phyloP scores from a whole-genome alignment of 441 rosid species.

The Iberis amara region DNA sequence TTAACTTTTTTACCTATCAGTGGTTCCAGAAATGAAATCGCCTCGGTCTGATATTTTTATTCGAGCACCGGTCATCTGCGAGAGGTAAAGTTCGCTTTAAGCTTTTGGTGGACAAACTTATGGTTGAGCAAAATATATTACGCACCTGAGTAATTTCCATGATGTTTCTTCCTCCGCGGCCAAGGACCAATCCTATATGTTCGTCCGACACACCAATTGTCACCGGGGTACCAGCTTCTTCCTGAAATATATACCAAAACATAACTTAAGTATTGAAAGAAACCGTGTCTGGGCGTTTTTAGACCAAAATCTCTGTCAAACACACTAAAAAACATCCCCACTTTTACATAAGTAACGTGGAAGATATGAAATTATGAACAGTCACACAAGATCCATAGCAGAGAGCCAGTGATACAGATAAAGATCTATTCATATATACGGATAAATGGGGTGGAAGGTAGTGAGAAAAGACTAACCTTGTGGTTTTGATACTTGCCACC shows the following conservation, averaged over 20 bases:
- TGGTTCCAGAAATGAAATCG: slow-evolving; percentile 92
- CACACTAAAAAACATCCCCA: too few relatives aligned
- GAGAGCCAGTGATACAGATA: neutral
- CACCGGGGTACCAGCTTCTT: slow-evolving; percentile 62
- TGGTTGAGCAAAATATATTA: neutral
- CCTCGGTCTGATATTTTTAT: slow-evolving; percentile 95
- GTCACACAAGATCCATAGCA: slow-evolving; percentile 1
- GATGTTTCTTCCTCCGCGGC: slow-evolving; percentile 96
- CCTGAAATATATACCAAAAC: slow-evolving; percentile 45
- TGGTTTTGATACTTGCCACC: slow-evolving; percentile 77
- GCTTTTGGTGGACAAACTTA: slow-evolving; percentile 3
- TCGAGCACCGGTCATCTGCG: slow-evolving; percentile 86
- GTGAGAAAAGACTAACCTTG: slow-evolving; percentile 52
- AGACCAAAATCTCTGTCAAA: too few relatives aligned
- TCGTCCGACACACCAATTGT: slow-evolving; percentile 88
- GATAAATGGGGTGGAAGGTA: slow-evolving; percentile 22
- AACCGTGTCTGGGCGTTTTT: too few relatives aligned
- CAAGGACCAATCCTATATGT: slow-evolving; percentile 87
- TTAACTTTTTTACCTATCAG: slow-evolving; percentile 49
- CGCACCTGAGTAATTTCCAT: slow-evolving; percentile 91
- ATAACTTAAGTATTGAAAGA: neutral
- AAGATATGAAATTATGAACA: slow-evolving; percentile 2
- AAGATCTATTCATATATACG: slow-evolving; percentile 1
- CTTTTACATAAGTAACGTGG: neutral
- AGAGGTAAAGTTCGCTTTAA: slow-evolving; percentile 1